Conservation (phyloP, 176 grass and related monocot species). For the Avena insularis region DNA sequence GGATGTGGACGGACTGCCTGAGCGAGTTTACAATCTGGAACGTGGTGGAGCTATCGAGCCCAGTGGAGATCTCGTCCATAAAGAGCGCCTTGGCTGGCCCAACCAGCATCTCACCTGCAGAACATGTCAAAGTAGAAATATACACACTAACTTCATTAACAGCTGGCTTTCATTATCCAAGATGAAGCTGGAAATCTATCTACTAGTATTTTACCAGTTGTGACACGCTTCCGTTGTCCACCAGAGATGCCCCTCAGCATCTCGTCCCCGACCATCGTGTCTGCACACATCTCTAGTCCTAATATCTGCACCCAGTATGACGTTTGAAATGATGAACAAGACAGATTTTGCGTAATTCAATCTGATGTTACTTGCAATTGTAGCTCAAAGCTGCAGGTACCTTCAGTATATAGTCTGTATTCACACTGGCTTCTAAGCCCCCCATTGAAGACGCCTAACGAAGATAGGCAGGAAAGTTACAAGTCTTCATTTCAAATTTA, state of each 20-base stretch:
- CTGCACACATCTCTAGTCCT: slow-evolving; percentile 83
- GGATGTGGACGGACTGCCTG: slow-evolving; percentile 84
- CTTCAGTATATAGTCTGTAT: slow-evolving; percentile 91
- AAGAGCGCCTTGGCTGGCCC: slow-evolving; percentile 82
- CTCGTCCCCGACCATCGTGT: slow-evolving; percentile 93
- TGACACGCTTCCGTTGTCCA: slow-evolving; percentile 88
- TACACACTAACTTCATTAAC: not conserved
- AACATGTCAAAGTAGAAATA: slow-evolving; percentile 5
- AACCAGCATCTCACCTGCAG: slow-evolving; percentile 92
- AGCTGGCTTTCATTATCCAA: slow-evolving; percentile 4
- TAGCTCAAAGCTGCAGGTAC: slow-evolving; percentile 46
- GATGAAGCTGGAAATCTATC: not conserved
- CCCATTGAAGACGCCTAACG: slow-evolving; percentile 66
- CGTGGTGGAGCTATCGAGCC: slow-evolving; percentile 95
- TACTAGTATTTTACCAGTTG: slow-evolving; percentile 61
- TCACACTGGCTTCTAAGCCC: slow-evolving; percentile 68
- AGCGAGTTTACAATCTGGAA: slow-evolving; percentile 96
- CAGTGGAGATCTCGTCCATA: slow-evolving; percentile 99
- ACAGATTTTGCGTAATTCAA: not conserved
- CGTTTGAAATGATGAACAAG: slow-evolving; percentile 25
- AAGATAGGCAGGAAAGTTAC: slow-evolving; percentile 19
- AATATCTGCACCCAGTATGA: slow-evolving; percentile 64
- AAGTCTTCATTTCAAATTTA: not conserved
- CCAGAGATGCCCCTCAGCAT: slow-evolving; percentile 92
- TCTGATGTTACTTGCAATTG: not conserved